Evolutionary conservation across 306 rosid species (phyloP), one percentile per base, ranked within the genome.

Genomic region (Cicer judaicum): DNA sequence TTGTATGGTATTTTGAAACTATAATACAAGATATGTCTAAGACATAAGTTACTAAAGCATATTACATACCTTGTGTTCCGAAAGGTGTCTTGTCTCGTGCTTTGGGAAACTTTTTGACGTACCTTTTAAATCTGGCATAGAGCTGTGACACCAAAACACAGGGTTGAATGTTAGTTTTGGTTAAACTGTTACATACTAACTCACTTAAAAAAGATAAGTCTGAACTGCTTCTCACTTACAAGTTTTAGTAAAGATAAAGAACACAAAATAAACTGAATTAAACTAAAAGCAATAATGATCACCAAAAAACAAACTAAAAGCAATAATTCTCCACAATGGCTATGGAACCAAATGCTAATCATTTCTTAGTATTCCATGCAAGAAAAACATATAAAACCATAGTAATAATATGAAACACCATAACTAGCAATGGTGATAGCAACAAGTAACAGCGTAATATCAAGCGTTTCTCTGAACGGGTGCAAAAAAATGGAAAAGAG

Each of bases 71-170:
- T 93, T 93, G 87, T 88, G 98, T 81, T 93, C 98, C 9, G 97
- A 93, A 88, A 93, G 94, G 82, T 91, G 97, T 14, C 90, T 81
- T 11, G 97, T 88, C 85, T 93, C 98, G 10, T 88, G 97, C 83
- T 93, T 91, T 12, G 93, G 90, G 76, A 91, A 89, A 82, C 82
- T 85, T 76, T 88, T 91, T 5, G 98, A 88, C 5, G 85, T 75
- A 64, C 91, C 93, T 82, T 91, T 89, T 34, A 82, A 57, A 73
- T 91, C 98, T 73, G 82, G 83, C 68, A 68, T 84, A 59, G 87
- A 77, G 70, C 98, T 91, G 88, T 14, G 56, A 63, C 29, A 60
- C 66, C 76, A 79, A 74, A 71, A 71, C 11, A 5, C 46, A 69
- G 67, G 64, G 64, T 53, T 43, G 39, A 53, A 64, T 40, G 7